A percentile compares a stretch with the other conserved stretches of the same genome.
Evolutionary conservation across 345 rosid genomes (phyloP).

Genomic region (Melastoma malabathricum): DNA sequence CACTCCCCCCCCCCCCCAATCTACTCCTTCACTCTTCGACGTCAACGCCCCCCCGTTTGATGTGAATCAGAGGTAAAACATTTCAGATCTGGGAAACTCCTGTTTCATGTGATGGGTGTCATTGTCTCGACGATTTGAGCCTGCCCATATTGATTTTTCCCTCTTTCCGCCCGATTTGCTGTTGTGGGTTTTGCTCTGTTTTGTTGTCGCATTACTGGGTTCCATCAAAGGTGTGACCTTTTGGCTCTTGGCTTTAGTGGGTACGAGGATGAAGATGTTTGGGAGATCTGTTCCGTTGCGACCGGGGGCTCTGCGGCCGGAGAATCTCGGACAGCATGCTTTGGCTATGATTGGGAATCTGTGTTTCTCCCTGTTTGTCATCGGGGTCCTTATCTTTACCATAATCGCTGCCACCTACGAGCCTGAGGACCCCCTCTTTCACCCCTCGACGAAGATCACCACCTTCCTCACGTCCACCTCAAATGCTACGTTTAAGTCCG

Average conservation of each 20-base stretch:
- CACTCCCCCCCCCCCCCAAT: too few species aligned
- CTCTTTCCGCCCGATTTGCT: too few species aligned
- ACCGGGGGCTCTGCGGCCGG: constrained; percentile 59
- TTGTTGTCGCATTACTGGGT: constrained; percentile 2
- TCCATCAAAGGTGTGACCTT: background rate
- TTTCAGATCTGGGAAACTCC: too few species aligned
- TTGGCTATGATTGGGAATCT: constrained; percentile 73
- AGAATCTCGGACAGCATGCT: constrained; percentile 62
- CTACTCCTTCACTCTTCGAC: too few species aligned
- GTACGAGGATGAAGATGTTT: constrained; percentile 21
- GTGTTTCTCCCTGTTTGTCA: constrained; percentile 69
- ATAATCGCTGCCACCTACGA: constrained; percentile 85
- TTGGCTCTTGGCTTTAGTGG: background rate
- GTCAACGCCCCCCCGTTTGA: too few species aligned
- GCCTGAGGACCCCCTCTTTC: constrained; percentile 82
- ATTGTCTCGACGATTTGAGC: too few species aligned
- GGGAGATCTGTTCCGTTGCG: constrained; percentile 39
- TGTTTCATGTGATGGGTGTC: too few species aligned
- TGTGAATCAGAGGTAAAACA: too few species aligned
- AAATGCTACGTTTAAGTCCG: constrained; percentile 70
- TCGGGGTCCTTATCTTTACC: constrained; percentile 75
- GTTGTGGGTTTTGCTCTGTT: background rate
- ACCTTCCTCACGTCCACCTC: constrained; percentile 67
- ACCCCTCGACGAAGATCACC: constrained; percentile 67
- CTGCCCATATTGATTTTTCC: too few species aligned